Evolutionary conservation across 306 rosid genomes (phyloP).

Genomic region (Citrullus mucosospermus): DNA sequence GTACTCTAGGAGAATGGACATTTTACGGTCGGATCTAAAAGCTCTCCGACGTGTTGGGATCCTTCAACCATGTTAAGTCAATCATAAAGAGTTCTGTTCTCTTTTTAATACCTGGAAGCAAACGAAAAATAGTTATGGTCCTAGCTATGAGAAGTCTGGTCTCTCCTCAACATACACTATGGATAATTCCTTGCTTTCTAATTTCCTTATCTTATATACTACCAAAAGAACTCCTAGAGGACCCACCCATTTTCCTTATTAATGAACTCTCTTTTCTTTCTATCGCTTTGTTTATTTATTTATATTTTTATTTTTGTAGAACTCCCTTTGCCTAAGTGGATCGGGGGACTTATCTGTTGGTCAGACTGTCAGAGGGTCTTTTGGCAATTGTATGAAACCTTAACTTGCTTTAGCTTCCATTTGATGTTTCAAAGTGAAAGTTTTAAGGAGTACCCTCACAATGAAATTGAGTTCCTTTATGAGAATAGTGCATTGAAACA

Average conservation of each 20-base stretch:
- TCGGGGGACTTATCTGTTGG: neutral
- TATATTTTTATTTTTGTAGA: neutral
- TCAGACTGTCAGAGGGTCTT: neutral
- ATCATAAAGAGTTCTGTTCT: too few relatives aligned
- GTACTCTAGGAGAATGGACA: neutral
- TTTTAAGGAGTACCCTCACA: neutral
- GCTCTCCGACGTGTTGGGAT: neutral
- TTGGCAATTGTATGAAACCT: neutral
- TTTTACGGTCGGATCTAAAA: neutral
- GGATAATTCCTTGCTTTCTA: too few relatives aligned
- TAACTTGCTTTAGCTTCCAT: neutral
- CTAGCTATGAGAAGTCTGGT: too few relatives aligned
- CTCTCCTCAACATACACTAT: too few relatives aligned
- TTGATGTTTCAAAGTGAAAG: neutral
- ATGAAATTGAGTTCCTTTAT: neutral
- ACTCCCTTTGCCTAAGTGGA: neutral
- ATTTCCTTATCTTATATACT: neutral
- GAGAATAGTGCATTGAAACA: neutral
- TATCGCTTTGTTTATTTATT: neutral
- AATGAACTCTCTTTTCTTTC: neutral
- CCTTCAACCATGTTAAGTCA: neutral
- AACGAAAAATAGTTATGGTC: too few relatives aligned
- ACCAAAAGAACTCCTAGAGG: neutral
- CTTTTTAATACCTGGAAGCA: too few relatives aligned
- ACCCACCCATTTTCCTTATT: neutral